A percentile compares a stretch with the other conserved stretches of the same genome.
Conservation (phyloP, 2,329 filamentous ascomycete species). For the Cercospora sp. region DNA sequence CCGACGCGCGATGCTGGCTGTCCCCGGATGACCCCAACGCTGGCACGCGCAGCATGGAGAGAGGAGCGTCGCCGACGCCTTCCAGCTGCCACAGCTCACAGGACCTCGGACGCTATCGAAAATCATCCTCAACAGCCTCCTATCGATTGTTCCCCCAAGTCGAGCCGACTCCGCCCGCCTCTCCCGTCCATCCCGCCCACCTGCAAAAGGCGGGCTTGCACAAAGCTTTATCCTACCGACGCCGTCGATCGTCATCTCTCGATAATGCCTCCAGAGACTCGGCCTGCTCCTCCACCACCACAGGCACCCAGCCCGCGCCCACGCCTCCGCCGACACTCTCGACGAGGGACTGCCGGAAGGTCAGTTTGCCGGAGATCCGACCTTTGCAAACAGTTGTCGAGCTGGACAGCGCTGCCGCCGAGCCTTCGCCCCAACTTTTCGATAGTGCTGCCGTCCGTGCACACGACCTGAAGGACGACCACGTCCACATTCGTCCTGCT, state of each 20-base stretch:
- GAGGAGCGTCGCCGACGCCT: slow-evolving; percentile 20
- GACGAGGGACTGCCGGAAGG: slow-evolving; percentile 14
- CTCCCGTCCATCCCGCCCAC: slow-evolving; percentile 30
- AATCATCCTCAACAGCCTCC: slow-evolving; percentile 16
- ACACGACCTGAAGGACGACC: slow-evolving; percentile 2
- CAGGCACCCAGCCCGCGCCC: not conserved
- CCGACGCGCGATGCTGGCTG: slow-evolving; percentile 1
- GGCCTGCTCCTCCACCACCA: not conserved
- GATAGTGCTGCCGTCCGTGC: slow-evolving; percentile 14
- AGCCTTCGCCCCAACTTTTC: not conserved
- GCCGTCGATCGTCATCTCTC: slow-evolving; percentile 31
- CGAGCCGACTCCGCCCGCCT: slow-evolving; percentile 32
- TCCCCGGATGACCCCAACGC: not conserved
- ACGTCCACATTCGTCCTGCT: slow-evolving; percentile 14
- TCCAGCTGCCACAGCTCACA: slow-evolving; percentile 20
- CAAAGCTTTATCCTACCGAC: slow-evolving; percentile 23
- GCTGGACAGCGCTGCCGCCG: slow-evolving; percentile 8
- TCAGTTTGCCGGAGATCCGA: slow-evolving; percentile 23
- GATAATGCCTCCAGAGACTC: slow-evolving; percentile 21
- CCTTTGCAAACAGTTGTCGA: slow-evolving; percentile 16
- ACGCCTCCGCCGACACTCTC: slow-evolving; percentile 12
- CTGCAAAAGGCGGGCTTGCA: slow-evolving; percentile 22
- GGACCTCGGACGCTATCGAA: slow-evolving; percentile 19
- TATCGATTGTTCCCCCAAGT: slow-evolving; percentile 36
- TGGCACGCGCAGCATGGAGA: slow-evolving; percentile 18